These are phyloP conservation scores for Aspergillus fumigatiaffinis DNA, from an alignment of 2,329 filamentous ascomycete genomes.

Conservation along the genomic window DNA sequence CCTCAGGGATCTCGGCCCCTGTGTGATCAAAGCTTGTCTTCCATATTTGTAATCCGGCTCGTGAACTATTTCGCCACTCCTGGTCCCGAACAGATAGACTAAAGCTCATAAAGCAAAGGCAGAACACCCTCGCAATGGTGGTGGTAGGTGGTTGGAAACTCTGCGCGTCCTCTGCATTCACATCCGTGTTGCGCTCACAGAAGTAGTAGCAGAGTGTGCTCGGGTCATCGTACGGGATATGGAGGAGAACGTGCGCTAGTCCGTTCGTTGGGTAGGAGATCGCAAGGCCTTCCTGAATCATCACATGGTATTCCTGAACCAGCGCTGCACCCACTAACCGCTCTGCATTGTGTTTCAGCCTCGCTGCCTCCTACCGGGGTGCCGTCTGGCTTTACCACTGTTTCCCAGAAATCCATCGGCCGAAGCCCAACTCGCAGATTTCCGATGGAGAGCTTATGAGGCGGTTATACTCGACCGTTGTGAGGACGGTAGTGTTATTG, in stretches of 20 bases:
- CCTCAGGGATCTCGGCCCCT: slow-evolving; percentile 16
- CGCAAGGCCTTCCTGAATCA: slow-evolving; percentile 26
- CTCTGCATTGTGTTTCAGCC: slow-evolving; percentile 22
- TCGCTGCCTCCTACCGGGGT: slow-evolving; percentile 12
- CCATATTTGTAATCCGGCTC: slow-evolving; percentile 16
- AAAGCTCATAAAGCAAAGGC: slow-evolving; percentile 22
- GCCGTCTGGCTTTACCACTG: slow-evolving; percentile 14
- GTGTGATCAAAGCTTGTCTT: slow-evolving; percentile 16
- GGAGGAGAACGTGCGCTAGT: slow-evolving; percentile 15
- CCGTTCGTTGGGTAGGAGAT: slow-evolving; percentile 26
- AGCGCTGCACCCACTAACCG: slow-evolving; percentile 16
- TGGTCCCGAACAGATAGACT: slow-evolving; percentile 15
- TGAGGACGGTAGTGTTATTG: slow-evolving; percentile 5
- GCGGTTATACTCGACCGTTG: slow-evolving; percentile 15
- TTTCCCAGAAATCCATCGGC: slow-evolving; percentile 16
- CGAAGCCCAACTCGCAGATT: too few relatives aligned
- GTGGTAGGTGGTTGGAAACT: slow-evolving; percentile 12
- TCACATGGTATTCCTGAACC: slow-evolving; percentile 26
- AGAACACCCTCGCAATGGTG: slow-evolving; percentile 16
- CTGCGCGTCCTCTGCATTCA: slow-evolving; percentile 4
- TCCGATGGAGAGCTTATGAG: slow-evolving; percentile 11
- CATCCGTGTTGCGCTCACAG: slow-evolving; percentile 19
- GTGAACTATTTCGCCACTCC: slow-evolving; percentile 19
- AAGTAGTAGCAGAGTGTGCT: slow-evolving; percentile 23
- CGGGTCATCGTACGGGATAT: slow-evolving; percentile 20